phyloP scores from a whole-genome alignment of 164 flowering plant genomes.

The Santalum album region DNA sequence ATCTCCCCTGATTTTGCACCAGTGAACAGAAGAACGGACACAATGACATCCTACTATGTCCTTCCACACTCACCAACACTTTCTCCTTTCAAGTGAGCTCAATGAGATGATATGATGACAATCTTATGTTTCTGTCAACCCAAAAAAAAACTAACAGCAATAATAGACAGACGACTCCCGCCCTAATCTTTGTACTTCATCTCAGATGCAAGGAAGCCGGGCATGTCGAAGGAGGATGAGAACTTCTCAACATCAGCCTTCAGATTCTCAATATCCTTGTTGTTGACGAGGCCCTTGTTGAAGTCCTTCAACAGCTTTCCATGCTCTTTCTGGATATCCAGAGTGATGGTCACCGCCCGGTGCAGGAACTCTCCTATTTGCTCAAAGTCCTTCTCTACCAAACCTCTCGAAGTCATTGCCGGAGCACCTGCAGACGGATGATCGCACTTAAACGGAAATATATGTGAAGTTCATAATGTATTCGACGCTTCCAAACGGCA shows the following conservation, averaged over 20 bases:
- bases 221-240: constrained; percentile 87
- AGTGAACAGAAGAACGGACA: no score
- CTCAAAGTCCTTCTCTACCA: constrained; percentile 97
- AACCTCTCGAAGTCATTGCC: constrained; percentile 98
- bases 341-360: constrained; percentile 68
- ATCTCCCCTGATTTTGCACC: no score
- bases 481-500: no score
- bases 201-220: constrained; percentile 75
- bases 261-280: constrained; percentile 86
- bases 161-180: no score
- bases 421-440: constrained; percentile 62
- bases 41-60: no score
- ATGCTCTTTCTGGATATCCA: constrained; percentile 74
- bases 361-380: constrained; percentile 95
- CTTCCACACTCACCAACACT: no score
- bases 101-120: no score
- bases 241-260: constrained; percentile 92
- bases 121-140: no score
- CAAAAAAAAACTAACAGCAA: no score
- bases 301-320: constrained; percentile 99
- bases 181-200: constrained; percentile 88
- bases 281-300: constrained; percentile 92
- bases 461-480: not conserved
- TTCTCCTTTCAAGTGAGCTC: no score
- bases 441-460: not conserved